phyloP scores from a whole-genome alignment of 305 asterid species.

The Fraxinus angustifolia region DNA sequence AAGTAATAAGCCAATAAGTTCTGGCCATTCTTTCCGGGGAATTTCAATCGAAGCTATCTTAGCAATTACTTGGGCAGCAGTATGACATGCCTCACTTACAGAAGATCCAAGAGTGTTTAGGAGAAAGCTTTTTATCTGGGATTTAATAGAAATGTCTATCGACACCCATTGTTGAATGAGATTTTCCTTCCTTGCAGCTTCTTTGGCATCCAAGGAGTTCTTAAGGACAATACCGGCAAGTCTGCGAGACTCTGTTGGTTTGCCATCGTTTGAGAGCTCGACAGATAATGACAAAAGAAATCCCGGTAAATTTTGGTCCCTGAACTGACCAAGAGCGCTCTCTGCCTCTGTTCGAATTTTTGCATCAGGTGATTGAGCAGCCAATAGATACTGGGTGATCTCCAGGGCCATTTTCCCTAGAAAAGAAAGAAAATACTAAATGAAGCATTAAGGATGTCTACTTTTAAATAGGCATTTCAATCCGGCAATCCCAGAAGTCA shows the following conservation, averaged over 20 bases:
- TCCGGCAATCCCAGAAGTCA: background rate
- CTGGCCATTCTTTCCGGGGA: conserved; percentile 88
- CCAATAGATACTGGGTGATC: conserved; percentile 70
- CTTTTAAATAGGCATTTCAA: background rate
- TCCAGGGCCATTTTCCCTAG: conserved; percentile 68
- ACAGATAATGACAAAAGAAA: conserved; percentile 65
- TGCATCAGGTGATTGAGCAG: conserved; percentile 90
- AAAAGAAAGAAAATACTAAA: background rate
- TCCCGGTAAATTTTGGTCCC: conserved; percentile 72
- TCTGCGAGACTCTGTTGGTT: conserved; percentile 78
- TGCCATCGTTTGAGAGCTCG: conserved; percentile 72
- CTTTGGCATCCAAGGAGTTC: conserved; percentile 86
- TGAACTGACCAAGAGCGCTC: conserved; percentile 54
- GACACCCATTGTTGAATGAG: conserved; percentile 69
- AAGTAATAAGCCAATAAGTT: conserved; percentile 61
- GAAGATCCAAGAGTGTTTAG: conserved; percentile 66
- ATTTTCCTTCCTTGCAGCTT: conserved; percentile 49
- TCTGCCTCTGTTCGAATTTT: conserved; percentile 72
- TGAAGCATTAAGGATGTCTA: background rate
- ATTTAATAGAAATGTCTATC: conserved; percentile 51
- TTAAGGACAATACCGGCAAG: conserved; percentile 87
- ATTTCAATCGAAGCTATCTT: conserved; percentile 79
- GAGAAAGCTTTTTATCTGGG: conserved; percentile 67
- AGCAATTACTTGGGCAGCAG: conserved; percentile 88
- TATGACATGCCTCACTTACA: conserved; percentile 64